Evolutionary conservation across 371 early-diverging fungal species (phyloP).

Genomic region (Syncephalastrum monosporum): DNA sequence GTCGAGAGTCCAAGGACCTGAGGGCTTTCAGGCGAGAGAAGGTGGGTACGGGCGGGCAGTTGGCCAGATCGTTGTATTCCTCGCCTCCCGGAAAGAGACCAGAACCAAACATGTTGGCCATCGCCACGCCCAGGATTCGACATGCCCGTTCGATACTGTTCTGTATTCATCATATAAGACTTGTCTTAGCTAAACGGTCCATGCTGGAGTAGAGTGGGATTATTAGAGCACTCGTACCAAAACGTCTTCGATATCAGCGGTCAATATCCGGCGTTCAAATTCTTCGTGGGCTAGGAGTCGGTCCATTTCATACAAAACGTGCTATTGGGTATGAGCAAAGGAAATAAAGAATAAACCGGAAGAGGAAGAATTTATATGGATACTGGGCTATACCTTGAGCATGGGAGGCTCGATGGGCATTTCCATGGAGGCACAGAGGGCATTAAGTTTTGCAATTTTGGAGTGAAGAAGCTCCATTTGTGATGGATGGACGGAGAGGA

Average conservation of each 20-base stretch:
- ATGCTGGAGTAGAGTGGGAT: too few species aligned
- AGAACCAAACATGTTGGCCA: conserved; percentile 16
- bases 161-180: too few species aligned
- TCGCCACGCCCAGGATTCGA: conserved; percentile 18
- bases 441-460: conserved; percentile 7
- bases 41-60: neutral
- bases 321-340: conserved; percentile 9
- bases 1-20: conserved; percentile 20
- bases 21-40: conserved; percentile 16
- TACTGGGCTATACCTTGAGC: neutral
- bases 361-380: neutral
- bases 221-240: conserved; percentile 11
- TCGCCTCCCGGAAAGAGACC: conserved; percentile 3
- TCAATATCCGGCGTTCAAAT: conserved; percentile 11
- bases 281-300: conserved; percentile 19
- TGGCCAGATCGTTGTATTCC: too few species aligned
- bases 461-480: conserved; percentile 12
- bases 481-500: neutral
- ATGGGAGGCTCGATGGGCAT: conserved; percentile 1
- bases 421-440: conserved; percentile 8
- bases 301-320: conserved; percentile 24
- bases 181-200: too few species aligned
- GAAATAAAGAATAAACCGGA: neutral
- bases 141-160: conserved; percentile 19
- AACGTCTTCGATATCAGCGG: conserved; percentile 25